Conservation (phyloP, 495 filamentous ascomycete species). For the Xylaria acuta region DNA sequence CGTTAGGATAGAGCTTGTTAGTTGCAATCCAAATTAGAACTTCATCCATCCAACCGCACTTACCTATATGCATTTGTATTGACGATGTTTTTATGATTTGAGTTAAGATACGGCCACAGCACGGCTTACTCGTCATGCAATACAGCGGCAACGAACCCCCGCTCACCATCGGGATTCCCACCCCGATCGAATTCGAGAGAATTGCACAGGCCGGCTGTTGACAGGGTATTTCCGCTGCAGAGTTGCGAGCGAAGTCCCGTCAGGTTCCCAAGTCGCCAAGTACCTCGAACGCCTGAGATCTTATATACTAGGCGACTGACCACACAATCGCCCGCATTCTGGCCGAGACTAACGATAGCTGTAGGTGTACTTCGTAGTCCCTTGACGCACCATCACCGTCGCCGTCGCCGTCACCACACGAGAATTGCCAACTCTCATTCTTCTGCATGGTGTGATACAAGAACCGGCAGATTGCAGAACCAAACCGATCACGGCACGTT, state of each 20-base stretch:
- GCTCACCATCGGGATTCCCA: neutral
- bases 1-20: neutral
- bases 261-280: neutral
- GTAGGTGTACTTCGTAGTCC: neutral
- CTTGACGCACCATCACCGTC: neutral
- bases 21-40: slow-evolving; percentile 14
- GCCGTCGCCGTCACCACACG: neutral
- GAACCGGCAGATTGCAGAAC: neutral
- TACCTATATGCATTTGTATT: neutral
- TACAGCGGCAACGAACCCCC: neutral
- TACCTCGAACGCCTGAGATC: neutral
- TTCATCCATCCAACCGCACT: neutral
- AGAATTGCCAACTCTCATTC: neutral
- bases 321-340: neutral
- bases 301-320: neutral
- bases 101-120: neutral
- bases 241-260: neutral
- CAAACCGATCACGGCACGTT: neutral
- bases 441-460: neutral
- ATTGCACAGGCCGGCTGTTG: slow-evolving; percentile 8
- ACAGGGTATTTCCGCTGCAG: slow-evolving; percentile 9
- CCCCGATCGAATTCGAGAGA: neutral
- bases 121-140: neutral
- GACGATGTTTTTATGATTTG: slow-evolving; percentile 6
- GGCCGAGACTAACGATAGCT: neutral